phyloP scores from a whole-genome alignment of 176 grass and related monocot genomes.

The Eragrostis curvula region DNA sequence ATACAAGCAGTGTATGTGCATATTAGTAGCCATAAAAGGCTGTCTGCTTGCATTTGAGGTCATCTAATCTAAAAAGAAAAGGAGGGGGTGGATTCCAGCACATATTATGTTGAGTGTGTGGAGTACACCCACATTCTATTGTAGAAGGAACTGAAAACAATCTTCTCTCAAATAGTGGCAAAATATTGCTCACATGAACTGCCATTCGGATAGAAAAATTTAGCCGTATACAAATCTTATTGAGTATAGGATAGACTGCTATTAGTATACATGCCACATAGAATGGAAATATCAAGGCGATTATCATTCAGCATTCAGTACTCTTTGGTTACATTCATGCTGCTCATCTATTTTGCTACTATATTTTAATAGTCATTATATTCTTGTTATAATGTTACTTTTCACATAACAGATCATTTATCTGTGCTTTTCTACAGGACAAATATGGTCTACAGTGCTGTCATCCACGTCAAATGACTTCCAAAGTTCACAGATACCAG shows the following conservation, averaged over 20 bases:
- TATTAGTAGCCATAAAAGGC: neutral
- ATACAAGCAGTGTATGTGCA: neutral
- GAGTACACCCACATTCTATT: neutral
- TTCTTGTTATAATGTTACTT: slow-evolving; percentile 11
- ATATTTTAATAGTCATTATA: neutral
- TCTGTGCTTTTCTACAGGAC: slow-evolving; percentile 50
- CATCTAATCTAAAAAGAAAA: neutral
- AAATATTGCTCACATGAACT: neutral
- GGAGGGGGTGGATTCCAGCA: neutral
- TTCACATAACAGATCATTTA: neutral
- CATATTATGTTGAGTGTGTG: neutral
- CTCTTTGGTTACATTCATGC: slow-evolving; percentile 7
- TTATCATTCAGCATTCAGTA: neutral
- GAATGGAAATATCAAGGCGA: neutral
- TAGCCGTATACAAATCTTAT: neutral
- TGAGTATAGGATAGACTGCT: neutral
- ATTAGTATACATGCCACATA: neutral
- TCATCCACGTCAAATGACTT: slow-evolving; percentile 61
- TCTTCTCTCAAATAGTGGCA: neutral
- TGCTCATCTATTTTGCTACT: neutral
- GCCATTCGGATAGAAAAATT: neutral
- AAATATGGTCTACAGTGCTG: slow-evolving; percentile 71
- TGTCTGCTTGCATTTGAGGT: neutral
- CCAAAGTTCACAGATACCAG: slow-evolving; percentile 85
- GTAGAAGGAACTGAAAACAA: neutral